These are phyloP conservation scores for Pseudogymnoascus verrucosus DNA, from an alignment of 2,329 filamentous ascomycete genomes.

Conservation along the genomic window DNA sequence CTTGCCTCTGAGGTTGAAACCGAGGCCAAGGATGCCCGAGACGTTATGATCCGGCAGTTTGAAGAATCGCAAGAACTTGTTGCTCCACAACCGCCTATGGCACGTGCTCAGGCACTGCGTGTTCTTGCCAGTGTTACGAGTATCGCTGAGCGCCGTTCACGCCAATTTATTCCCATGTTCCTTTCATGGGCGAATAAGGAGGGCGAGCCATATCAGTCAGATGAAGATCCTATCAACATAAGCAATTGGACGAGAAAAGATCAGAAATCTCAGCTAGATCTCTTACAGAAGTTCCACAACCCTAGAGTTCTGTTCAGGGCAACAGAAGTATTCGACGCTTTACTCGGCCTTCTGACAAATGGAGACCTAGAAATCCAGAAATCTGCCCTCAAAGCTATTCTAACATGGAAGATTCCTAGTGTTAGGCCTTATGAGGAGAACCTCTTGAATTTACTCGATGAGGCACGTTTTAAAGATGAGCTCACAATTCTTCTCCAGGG, in stretches of 20 bases:
- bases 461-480: constrained; percentile 86
- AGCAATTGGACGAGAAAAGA: constrained; percentile 66
- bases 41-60: constrained; percentile 56
- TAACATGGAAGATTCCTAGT: constrained; percentile 79
- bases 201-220: constrained; percentile 23
- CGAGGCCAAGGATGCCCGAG: constrained; percentile 43
- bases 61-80: constrained; percentile 52
- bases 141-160: constrained; percentile 78
- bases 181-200: constrained; percentile 64
- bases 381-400: constrained; percentile 70
- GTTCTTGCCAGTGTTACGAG: constrained; percentile 66
- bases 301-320: constrained; percentile 75
- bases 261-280: constrained; percentile 69
- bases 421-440: constrained; percentile 77
- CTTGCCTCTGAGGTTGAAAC: constrained; percentile 44
- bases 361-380: constrained; percentile 88
- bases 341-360: constrained; percentile 72
- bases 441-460: constrained; percentile 78
- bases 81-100: constrained; percentile 43
- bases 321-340: constrained; percentile 64
- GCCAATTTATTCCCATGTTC: constrained; percentile 76
- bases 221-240: constrained; percentile 21
- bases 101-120: constrained; percentile 70
- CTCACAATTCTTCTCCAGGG: constrained; percentile 80
- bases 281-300: constrained; percentile 82